Base-by-base conservation (phyloP, 192 early-diverging fungal species). In the Entomortierella beljakovae region DNA sequence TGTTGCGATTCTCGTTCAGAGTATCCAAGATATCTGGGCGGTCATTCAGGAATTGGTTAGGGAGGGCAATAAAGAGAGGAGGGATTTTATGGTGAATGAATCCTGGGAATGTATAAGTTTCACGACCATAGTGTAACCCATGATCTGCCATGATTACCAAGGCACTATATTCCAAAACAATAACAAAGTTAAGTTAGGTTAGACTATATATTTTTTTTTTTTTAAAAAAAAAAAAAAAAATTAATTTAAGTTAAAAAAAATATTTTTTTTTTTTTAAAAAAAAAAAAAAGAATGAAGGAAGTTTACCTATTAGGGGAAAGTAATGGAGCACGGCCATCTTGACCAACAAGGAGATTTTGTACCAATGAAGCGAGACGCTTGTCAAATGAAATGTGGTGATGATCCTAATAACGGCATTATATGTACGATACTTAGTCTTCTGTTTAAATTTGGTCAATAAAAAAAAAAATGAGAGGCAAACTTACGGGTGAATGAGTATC, bases 71-170 rank as follows among this genome's bases (percentile, higher is more conserved):
- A 31, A 68, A 68, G 11, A 81, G 57, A 28, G 80, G 70, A 25
- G 80, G 80, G 55, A 73, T 68, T 42, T 81, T 72, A 62, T 81
- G 80, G 43, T 81, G 80, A 29, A 81, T 64, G 38, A 69, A 69
- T 20, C 80, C 80, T 48, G 65, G 65, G 35, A 71, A 74, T 15
- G 70, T 69, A n/a, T 72, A 67, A 16, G 64, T 68, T 56, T 81
- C 80, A 25, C 70, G 71, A 34, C 80, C 80, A 40, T 81, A 81
- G 26, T 81, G 80, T 15, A 81, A 37, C 50, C 80, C 80, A 46
- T 81, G 80, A 49, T 81, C 80, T n/a, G 70, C 53, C 66, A 73
- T 69, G 22, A 81, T 70, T 1, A 81, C 55, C 23, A 81, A 22
- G 6, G 51, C 71, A 34, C 80, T 81, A 68, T 65, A 42, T 16